Conservation (phyloP, 2,329 filamentous ascomycete species). For the Aspergillus ustus region DNA sequence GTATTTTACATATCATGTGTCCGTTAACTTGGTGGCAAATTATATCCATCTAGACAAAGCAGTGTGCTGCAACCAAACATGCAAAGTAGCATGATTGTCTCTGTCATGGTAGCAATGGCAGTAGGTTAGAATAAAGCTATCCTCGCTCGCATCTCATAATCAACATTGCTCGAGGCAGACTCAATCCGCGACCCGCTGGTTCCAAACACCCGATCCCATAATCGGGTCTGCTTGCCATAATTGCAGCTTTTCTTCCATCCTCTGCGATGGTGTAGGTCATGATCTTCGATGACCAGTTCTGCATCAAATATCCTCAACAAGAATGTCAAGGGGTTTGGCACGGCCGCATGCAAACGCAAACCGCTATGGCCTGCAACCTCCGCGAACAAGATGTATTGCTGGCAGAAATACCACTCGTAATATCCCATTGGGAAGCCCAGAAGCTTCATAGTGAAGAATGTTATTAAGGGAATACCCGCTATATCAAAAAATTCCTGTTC, state of each 20-base stretch:
- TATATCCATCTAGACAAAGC: too few species aligned
- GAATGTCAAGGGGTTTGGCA: constrained; percentile 42
- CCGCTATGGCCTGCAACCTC: constrained; percentile 29
- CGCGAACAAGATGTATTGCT: constrained; percentile 49
- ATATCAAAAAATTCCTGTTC: constrained; percentile 52
- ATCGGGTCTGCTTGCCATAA: constrained; percentile 46
- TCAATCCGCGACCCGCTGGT: constrained; percentile 44
- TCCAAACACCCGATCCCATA: constrained; percentile 46
- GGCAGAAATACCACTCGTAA: constrained; percentile 54
- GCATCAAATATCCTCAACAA: constrained; percentile 38
- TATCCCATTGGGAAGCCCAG: constrained; percentile 52
- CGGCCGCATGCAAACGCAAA: constrained; percentile 39
- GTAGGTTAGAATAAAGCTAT: too few species aligned
- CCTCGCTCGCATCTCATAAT: too few species aligned
- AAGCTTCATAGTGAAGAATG: constrained; percentile 41
- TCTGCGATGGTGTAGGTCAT: constrained; percentile 46
- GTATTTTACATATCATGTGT: too few species aligned
- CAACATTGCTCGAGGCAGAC: constrained; percentile 34
- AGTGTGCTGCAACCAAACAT: too few species aligned
- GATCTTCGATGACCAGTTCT: constrained; percentile 51
- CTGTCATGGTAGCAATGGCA: too few species aligned
- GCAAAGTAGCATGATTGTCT: too few species aligned
- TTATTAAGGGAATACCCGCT: constrained; percentile 45
- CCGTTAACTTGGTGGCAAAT: too few species aligned
- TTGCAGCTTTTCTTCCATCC: constrained; percentile 46